Evolutionary conservation across 257 asterid genomes (phyloP), one percentile per base, ranked within the genome.

Genomic region (Salvia rosmarinus): DNA sequence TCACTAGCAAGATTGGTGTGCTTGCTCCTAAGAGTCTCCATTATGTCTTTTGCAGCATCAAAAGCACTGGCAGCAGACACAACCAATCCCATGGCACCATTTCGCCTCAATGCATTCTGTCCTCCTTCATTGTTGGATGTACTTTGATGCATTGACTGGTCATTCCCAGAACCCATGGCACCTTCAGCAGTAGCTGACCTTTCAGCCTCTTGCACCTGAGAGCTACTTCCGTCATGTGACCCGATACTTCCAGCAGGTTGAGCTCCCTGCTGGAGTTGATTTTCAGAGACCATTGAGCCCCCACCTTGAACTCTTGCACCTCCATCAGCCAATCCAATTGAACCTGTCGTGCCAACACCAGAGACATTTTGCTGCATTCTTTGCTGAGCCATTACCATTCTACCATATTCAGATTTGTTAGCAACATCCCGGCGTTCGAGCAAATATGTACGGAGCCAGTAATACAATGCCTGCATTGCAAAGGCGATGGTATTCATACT

Each of bases 381-480:
- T 82, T 93, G 98, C 80, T 87, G 96, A 71, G 97, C 97, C 95
- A 94, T 88, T 63, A 96, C 96, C 90, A 91, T 86, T 83, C 99
- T 95, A 75, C 96, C 85, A 64, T 80, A 88, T 79, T 95, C 99
- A 74, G 99, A 89, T 81, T 91, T 95, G 81, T 85, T 91, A 32
- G 99, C 98, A 60, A 91, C 97, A 81, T 95, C 99, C 52, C 99
- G 97, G 46, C 99, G 97, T 72, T 95, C 99, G 13, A 95, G 99
- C 71, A 95, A 83, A 79, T 95, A 95, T 2, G 99, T 95, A 60
- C 99, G 96, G 51, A 95, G 89, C 99, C 99, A 95, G 86, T 95
- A 95, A 82, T 95, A 95, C 78, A 95, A 72, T 43, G 99, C 99
- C 99, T 95, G 77, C 64, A 76, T 70, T 75, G 67, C 20, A 39